Base-by-base conservation (phyloP, 345 rosid genomes). In the Salix suchowensis region DNA sequence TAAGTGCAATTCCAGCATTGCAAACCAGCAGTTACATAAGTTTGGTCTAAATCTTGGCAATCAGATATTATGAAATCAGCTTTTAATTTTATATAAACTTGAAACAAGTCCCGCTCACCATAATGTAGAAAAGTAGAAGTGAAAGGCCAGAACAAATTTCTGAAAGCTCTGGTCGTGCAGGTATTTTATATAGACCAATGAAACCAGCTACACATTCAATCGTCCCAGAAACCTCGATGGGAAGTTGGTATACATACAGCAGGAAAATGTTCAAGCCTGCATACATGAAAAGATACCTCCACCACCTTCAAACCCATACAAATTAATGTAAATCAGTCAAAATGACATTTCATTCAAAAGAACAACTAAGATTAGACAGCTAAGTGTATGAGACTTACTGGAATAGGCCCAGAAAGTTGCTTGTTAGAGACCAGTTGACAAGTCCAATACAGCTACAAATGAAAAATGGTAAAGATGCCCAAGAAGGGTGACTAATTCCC, bases 401-500 rank as follows among this genome's bases (percentile, higher is more conserved):
- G 81, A 83, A 86, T 68, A 88, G 85, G 21, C 91, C 89, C 18
- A 85, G 77, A 75, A 88, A 86, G 55, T 85, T 86, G 83, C 87
- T 86, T 70, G 87, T 88, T 67, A 85, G 77, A 55, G 89, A 88
- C 91, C 91, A 88, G 58, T 84, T 83, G 19, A 88, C 77, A 0
- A 88, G 88, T 19, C 91, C 91, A 62, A 82, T 67, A 71, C 88
- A 60, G 76, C 88, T 86, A 71, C 87, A 85, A 42, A 88, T 76
- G 74, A 88, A 86, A 81, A 85, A 88, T 37, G 91, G 91, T 67
- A 88, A 78, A 74, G 91, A 86, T 73, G 77, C 78, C 91, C 91
- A 88, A 55, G 91, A 88, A 32, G 89, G 89, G 72, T 84, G 83
- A 74, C 89, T 86, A 55, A 88, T 86, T 54, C 91, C 87, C 48